Conservation (phyloP, 78 protist species). For the Paulinella micropora region DNA sequence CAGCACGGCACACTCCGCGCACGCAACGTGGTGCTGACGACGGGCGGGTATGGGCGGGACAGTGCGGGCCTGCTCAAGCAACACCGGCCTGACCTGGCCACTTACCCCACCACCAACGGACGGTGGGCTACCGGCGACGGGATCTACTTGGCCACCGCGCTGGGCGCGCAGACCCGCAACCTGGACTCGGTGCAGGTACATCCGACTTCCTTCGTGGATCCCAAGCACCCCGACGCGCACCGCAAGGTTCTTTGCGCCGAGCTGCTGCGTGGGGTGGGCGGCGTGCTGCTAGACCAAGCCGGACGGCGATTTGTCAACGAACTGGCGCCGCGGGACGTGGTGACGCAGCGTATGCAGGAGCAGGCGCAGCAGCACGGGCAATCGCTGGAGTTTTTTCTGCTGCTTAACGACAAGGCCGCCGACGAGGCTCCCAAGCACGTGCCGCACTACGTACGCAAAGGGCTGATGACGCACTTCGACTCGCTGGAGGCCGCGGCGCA, state of each 20-base stretch:
- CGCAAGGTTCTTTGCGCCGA: conserved; percentile 56
- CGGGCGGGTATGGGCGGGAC: too few species aligned
- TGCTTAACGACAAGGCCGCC: not conserved
- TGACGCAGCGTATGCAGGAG: conserved; percentile 36
- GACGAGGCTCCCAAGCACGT: conserved; percentile 5
- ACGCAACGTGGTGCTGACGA: too few species aligned
- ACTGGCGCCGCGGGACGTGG: conserved; percentile 51
- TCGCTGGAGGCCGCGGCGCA: not conserved
- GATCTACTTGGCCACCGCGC: conserved; percentile 24
- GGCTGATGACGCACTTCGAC: not conserved
- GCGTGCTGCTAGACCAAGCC: conserved; percentile 25
- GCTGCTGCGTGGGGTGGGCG: conserved; percentile 71
- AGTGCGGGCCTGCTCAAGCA: conserved; percentile 18
- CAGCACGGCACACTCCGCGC: too few species aligned
- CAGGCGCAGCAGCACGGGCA: not conserved
- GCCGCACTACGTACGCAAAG: conserved; percentile 16
- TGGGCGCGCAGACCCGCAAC: conserved; percentile 34
- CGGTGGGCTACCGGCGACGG: conserved; percentile 52
- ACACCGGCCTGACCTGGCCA: conserved; percentile 26
- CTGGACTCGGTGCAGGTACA: conserved; percentile 59
- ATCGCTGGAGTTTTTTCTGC: not conserved
- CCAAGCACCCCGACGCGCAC: conserved; percentile 28
- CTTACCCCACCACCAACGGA: conserved; percentile 70
- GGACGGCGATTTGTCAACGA: conserved; percentile 48
- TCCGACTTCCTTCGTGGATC: conserved; percentile 69